Evolutionary conservation across 192 early-diverging fungal species (phyloP), one percentile per base, ranked within the genome.

Genomic region (Podila clonocystis): DNA sequence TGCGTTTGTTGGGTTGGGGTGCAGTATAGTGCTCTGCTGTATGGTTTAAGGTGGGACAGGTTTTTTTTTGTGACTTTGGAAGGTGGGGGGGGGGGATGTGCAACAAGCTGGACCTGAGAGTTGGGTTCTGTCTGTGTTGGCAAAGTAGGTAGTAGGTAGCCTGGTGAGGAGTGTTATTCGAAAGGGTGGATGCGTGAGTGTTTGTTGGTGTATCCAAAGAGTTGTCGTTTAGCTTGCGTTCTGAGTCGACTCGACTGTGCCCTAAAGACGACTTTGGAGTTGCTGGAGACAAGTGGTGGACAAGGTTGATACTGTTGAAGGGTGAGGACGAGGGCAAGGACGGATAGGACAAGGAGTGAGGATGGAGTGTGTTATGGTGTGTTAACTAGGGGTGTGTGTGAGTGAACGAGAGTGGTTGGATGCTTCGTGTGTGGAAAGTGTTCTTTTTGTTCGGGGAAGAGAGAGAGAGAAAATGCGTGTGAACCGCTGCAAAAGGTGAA

Each of bases 21-120:
- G 36, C 3, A 38, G 9, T 9, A 8, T 9, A 9, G 36, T 8
- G 36, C 9, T 11, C n/a, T n/a, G 52, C 9, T 9, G 50, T 20
- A 55, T 55, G 52, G 52, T 55, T n/a, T n/a, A 5, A 24, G 52
- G 52, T 26, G 52, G 52, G 52, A 55, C 52, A 55, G 24, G 22
- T 55, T 55, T 55, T 55, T 55, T 55, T 55, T 55, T 55, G 52
- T 24, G 52, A 55, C 52, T 55, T 55, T 45, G 41, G 41, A 45
- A 45, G 17, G 41, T 15, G 3, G 41, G 12, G 52, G 12, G 20
- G 33, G 33, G 31, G 31, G 31, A 31, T 48, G 24, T 60, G 2
- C 3, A 61, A 41, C 41, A 15, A 15, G 34, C 34, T 36, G 34
- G n/a, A 2, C 4, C 19, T 62, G 41, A 24, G 4, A 45, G 41